Evolutionary conservation across 345 rosid genomes (phyloP), one percentile per base, ranked within the genome.

Genomic region (Dovyalis caffra): DNA sequence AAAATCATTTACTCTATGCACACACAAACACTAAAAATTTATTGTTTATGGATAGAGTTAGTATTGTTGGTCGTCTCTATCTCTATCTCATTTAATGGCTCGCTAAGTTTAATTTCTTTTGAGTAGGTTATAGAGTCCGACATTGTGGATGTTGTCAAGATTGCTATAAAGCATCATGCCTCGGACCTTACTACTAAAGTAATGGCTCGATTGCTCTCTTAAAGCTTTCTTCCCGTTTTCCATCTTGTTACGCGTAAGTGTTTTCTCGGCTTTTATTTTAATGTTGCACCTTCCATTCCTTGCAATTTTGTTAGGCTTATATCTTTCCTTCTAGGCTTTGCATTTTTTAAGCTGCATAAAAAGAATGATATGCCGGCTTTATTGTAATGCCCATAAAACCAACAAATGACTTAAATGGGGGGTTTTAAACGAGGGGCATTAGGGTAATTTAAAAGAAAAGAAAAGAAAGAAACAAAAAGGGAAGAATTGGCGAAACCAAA

Each of bases 211-310:
- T 91, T 80, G 93, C 96, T 81, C 83, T 93, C 45, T 83, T 95
- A 79, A 95, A 95, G 85, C 89, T 95, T 58, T 95, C 98, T 78
- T 95, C 97, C n/a, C 97, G 96, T 70, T 95, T 95, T 68, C 94
- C 99, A 80, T 88, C 99, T 71, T 85, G 89, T 81, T 90, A 97
- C 76, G 89, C 86, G 99, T 95, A 91, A 76, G 93, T 82, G 67
- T 37, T 77, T 33, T 70, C 70, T 82, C 71, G 20, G 60, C 65
- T 72, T 47, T 56, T 65, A 14, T 71, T 34, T 23, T 37, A 53
- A 23, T 60, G 37, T 10, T 49, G 57, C 16, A 57, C 45, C 73
- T 70, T 31, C 66, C 49, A 18, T 47, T 43, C 56, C 25, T 6
- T 7, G 32, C 67, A 29, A 66, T 68, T 56, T 23, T 53, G n/a